phyloP scores from a whole-genome alignment of 2,329 filamentous ascomycete species.

The Diplodia sapinea region DNA sequence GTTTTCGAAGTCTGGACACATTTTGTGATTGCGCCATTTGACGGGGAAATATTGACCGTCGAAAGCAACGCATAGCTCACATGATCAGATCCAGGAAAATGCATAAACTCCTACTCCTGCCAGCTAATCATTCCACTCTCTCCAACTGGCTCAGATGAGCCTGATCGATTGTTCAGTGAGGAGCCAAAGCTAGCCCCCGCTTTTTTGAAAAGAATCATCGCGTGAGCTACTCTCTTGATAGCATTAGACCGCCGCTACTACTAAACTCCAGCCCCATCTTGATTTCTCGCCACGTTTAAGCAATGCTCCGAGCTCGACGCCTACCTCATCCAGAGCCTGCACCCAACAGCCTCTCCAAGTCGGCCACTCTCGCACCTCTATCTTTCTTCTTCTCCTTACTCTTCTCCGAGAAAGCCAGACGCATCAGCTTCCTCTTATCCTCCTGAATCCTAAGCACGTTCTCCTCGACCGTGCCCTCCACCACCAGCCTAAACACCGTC shows the following conservation, averaged over 20 bases:
- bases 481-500: conserved; percentile 79
- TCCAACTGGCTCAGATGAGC: background rate
- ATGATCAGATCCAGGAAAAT: no score
- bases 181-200: background rate
- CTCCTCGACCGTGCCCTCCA: conserved; percentile 82
- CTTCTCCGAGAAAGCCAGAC: conserved; percentile 79
- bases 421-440: conserved; percentile 78
- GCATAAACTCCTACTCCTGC: background rate
- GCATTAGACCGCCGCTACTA: background rate
- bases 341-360: conserved; percentile 51
- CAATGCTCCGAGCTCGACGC: background rate
- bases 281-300: background rate
- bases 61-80: background rate
- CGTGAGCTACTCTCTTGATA: background rate
- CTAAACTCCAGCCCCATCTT: background rate
- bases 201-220: background rate
- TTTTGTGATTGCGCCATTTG: background rate
- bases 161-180: background rate
- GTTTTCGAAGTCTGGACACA: background rate
- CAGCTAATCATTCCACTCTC: background rate
- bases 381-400: conserved; percentile 57
- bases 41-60: background rate
- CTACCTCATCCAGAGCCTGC: background rate
- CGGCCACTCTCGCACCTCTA: conserved; percentile 46
- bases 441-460: conserved; percentile 77